phyloP scores from a whole-genome alignment of 2,329 filamentous ascomycete species.

The Trichothecium roseum region DNA sequence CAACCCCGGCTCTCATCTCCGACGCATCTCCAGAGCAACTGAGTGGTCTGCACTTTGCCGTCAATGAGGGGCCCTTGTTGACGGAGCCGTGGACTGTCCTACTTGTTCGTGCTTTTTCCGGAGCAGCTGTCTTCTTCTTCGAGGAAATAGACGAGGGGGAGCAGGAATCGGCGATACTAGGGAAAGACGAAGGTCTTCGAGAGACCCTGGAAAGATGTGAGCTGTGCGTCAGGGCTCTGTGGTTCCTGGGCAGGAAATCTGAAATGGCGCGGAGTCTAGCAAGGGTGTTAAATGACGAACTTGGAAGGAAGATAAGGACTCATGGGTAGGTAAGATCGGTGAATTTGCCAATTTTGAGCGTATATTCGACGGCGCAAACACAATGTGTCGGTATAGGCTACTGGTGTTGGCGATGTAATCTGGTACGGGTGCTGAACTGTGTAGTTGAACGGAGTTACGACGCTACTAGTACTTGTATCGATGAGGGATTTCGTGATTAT shows the following conservation, averaged over 20 bases:
- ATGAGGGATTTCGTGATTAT: too few relatives aligned
- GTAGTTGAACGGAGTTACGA: too few relatives aligned
- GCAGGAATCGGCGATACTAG: conserved; percentile 13
- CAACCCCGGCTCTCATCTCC: conserved; percentile 18
- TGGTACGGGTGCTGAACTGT: too few relatives aligned
- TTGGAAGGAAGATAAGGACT: background rate
- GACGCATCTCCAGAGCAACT: conserved; percentile 10
- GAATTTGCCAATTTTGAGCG: too few relatives aligned
- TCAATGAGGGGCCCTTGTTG: conserved; percentile 43
- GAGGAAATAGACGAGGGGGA: conserved; percentile 18
- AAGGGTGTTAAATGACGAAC: conserved; percentile 2
- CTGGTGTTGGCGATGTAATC: too few relatives aligned
- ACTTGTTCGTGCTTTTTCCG: conserved; percentile 40
- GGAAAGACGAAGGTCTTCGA: conserved; percentile 9
- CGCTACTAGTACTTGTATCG: too few relatives aligned
- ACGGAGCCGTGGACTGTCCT: conserved; percentile 51
- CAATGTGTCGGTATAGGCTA: too few relatives aligned
- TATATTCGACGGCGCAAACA: too few relatives aligned
- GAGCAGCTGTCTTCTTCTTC: conserved; percentile 29
- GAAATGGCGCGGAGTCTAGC: conserved; percentile 25
- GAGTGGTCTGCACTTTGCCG: conserved; percentile 38
- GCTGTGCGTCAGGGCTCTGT: conserved; percentile 40
- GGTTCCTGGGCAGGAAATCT: conserved; percentile 44
- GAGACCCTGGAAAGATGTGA: conserved; percentile 27
- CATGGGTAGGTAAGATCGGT: background rate